Conservation (phyloP, 2,329 filamentous ascomycete species). For the Setomelanomma holmii region DNA sequence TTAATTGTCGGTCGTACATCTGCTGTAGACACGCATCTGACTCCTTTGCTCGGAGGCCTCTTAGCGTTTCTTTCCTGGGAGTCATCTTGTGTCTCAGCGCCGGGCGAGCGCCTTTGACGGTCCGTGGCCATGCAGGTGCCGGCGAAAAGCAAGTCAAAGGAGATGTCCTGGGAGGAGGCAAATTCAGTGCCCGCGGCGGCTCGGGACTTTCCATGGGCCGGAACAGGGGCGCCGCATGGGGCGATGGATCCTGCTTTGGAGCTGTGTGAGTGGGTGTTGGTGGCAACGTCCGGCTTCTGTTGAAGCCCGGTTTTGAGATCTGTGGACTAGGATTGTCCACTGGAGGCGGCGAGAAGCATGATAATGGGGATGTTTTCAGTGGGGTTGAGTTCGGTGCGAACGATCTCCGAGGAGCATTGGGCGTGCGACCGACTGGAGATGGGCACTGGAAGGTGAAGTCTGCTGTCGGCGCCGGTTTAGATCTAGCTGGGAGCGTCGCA, state of each 20-base stretch:
- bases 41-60: conserved; percentile 42
- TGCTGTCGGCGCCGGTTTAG: background rate
- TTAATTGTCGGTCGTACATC: conserved; percentile 39
- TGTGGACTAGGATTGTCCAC: background rate
- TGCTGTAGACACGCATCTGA: conserved; percentile 43
- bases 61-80: conserved; percentile 38
- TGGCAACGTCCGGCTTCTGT: conserved; percentile 6
- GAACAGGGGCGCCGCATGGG: too few relatives aligned
- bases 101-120: background rate
- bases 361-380: background rate
- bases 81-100: conserved; percentile 26
- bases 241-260: background rate
- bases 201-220: background rate
- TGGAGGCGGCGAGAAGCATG: background rate
- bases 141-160: conserved; percentile 17
- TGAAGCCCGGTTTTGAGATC: background rate
- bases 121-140: conserved; percentile 13
- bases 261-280: background rate
- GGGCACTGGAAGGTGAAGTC: background rate
- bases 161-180: background rate
- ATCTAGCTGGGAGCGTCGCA: background rate
- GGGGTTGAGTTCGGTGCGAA: background rate
- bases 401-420: background rate
- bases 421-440: background rate
- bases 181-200: background rate